phyloP scores from a whole-genome alignment of 306 rosid genomes.

The Luffa acutangula region DNA sequence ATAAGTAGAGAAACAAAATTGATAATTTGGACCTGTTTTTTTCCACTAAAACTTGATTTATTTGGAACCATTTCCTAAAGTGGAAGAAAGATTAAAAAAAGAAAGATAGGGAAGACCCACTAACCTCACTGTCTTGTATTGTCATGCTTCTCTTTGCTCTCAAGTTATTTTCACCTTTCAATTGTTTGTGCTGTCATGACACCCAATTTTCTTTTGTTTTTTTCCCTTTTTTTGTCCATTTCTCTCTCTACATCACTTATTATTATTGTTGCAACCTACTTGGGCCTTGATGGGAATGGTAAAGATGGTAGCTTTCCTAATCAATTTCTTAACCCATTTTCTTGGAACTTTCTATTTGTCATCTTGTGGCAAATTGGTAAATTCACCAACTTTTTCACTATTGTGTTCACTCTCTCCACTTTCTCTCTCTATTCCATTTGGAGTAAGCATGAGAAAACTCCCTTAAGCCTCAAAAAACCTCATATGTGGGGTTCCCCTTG shows the following conservation, averaged over 20 bases:
- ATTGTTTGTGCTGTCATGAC: background rate
- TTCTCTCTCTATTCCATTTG: background rate
- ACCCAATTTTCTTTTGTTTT: background rate
- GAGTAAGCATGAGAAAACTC: background rate
- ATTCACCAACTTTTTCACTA: background rate
- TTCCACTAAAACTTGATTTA: background rate
- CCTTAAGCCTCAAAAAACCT: background rate
- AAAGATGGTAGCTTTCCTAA: background rate
- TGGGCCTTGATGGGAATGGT: background rate
- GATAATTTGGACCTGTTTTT: background rate
- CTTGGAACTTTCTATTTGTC: conserved; percentile 24
- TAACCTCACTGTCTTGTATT: background rate
- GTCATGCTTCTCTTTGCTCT: background rate
- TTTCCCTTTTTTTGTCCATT: background rate
- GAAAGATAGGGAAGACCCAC: background rate
- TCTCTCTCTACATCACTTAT: background rate
- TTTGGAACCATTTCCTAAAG: background rate
- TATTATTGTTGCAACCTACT: background rate
- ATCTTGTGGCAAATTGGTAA: background rate
- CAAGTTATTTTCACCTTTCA: background rate
- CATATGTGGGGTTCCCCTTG: background rate
- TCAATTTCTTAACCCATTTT: conserved; percentile 14
- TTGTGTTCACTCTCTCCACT: background rate
- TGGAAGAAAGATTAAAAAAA: background rate
- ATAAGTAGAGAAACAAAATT: too few species aligned